Evolutionary conservation across 116 monocot species (phyloP).

Genomic region (Phalaenopsis hybrid): DNA sequence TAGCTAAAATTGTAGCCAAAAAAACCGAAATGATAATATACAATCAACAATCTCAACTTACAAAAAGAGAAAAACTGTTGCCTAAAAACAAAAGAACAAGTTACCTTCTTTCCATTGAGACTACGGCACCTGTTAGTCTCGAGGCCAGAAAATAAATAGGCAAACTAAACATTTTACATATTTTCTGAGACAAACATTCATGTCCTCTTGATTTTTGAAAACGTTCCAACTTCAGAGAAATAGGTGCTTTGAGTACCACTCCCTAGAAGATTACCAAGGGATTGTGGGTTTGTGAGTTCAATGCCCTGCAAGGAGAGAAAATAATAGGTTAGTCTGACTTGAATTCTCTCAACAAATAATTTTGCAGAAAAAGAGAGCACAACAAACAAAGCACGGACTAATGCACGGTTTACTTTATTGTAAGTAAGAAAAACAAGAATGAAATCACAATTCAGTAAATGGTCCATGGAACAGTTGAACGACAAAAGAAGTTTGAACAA

Average conservation of each 20-base stretch:
- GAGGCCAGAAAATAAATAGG: neutral
- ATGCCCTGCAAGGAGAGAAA: conserved; percentile 50
- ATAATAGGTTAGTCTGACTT: neutral
- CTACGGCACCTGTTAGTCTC: neutral
- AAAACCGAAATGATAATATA: too few relatives aligned
- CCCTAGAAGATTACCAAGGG: conserved; percentile 59
- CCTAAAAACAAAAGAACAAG: neutral
- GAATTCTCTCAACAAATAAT: too few relatives aligned
- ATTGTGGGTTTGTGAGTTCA: conserved; percentile 88
- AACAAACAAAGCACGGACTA: too few relatives aligned
- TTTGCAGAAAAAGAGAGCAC: too few relatives aligned
- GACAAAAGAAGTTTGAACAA: too few relatives aligned
- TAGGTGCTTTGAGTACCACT: conserved; percentile 95
- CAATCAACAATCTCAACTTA: neutral
- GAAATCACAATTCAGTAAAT: too few relatives aligned
- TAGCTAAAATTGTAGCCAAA: too few relatives aligned
- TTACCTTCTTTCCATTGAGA: too few relatives aligned
- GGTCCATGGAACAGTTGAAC: too few relatives aligned
- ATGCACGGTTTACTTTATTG: too few relatives aligned
- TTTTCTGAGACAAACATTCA: conserved; percentile 8
- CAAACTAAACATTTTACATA: neutral
- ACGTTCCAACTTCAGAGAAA: conserved; percentile 84
- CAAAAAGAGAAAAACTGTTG: neutral
- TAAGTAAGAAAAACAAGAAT: too few relatives aligned
- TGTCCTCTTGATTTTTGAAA: conserved; percentile 84